Evolutionary conservation across 2,329 filamentous ascomycete species (phyloP), one percentile per base, ranked within the genome.

Genomic region (Zymoseptoria tritici): DNA sequence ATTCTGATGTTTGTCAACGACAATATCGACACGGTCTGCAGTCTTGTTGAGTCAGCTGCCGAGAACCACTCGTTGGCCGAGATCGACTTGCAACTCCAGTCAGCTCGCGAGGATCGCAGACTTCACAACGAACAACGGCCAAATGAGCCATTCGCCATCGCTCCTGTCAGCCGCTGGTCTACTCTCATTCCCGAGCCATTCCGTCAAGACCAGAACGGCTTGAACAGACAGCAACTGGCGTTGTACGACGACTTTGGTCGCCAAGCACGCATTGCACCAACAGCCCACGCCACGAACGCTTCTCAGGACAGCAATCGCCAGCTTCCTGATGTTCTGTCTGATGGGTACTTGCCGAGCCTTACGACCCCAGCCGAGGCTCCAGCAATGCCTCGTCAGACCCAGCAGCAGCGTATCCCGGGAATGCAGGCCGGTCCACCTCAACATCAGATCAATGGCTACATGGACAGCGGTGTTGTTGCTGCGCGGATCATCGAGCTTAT

Each of bases 1-100:
- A 94, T 99, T 62, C 84, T 97, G 59, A 97, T 99, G 90, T 97
- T 95, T 75, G 93, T 99, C 62, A 99, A 97, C 73, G 93, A 95
- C 65, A 99, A 99, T 72, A 82, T 99, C 29, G 94, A 99, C 67
- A 83, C 91, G 49, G 93, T 95, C 53, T 97, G 94, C 71, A 88
- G 85, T 67, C 90, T 97, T 63, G 95, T 99, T 52, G 94, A 99
- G 75, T 91, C 94, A 74, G 92, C 94, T 56, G 95, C 94, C 2
- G 93, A 97, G 73, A 90, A 96, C 70, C 89, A 93, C 62, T 94
- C 94, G 9, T 80, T 97, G 49, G 89, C 90, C 1, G 94, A 99
- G 73, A 97, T 99, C 60, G 93, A 99, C 73, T 89, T 95, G 63
- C 89, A 96, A 76, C 89, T 99, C 54, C 89, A 94, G 72, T 78